Evolutionary conservation across 1,284 basidiomycete species (phyloP).

Genomic region (Naganishia sp.): DNA sequence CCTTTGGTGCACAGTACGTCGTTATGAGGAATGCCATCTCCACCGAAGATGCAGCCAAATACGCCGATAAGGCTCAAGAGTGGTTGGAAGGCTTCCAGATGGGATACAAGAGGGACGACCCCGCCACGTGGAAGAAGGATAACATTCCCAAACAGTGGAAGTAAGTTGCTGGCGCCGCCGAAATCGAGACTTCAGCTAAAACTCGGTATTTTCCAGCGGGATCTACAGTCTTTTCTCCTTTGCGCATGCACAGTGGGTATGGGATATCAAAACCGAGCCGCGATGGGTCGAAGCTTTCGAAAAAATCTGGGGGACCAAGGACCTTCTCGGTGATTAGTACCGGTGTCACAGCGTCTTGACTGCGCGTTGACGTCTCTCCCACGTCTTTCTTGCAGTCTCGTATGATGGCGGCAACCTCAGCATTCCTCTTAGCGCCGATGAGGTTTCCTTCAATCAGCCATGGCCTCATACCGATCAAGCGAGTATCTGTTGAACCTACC

Average conservation of each 20-base stretch:
- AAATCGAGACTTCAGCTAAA: background rate
- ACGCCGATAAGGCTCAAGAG: slow-evolving; percentile 38
- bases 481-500: too few relatives aligned
- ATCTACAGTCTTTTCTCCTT: slow-evolving; percentile 35
- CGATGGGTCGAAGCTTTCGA: slow-evolving; percentile 37
- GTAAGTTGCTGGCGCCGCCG: background rate
- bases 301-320: slow-evolving; percentile 38
- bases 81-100: slow-evolving; percentile 46
- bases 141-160: slow-evolving; percentile 14
- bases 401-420: slow-evolving; percentile 37
- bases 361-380: background rate
- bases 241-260: slow-evolving; percentile 39
- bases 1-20: slow-evolving; percentile 33
- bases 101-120: slow-evolving; percentile 49
- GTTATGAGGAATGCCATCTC: slow-evolving; percentile 43
- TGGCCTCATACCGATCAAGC: slow-evolving; percentile 37
- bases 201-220: slow-evolving; percentile 4
- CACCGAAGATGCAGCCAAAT: slow-evolving; percentile 37
- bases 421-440: slow-evolving; percentile 33
- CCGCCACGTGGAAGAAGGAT: slow-evolving; percentile 40
- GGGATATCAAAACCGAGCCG: slow-evolving; percentile 39
- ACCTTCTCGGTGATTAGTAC: slow-evolving; percentile 37
- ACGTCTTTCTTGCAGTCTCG: slow-evolving; percentile 10
- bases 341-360: background rate
- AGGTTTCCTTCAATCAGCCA: slow-evolving; percentile 29